Percentiles rank a stretch among this genome's conserved stretches.
These are phyloP conservation scores for Wickerhamiella dianesei DNA, from an alignment of 805 yeast species.

Conservation along the genomic window DNA sequence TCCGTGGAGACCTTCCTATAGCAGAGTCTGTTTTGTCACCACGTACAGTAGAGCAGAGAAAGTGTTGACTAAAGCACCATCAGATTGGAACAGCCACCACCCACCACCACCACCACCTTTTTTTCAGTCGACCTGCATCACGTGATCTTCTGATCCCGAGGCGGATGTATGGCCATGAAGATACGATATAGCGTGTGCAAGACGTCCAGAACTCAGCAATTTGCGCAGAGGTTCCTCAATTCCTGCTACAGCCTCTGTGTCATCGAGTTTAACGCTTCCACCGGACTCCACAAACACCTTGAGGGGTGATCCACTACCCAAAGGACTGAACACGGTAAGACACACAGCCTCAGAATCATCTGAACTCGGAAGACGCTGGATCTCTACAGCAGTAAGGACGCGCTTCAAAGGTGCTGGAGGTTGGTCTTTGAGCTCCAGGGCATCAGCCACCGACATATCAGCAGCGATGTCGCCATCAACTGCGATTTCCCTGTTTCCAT, in stretches of 20 bases:
- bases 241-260: neutral
- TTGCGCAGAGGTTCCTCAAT: neutral
- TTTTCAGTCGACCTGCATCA: neutral
- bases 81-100: no score
- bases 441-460: conserved; percentile 20
- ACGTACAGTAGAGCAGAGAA: neutral
- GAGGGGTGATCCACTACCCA: neutral
- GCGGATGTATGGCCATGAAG: neutral
- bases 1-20: conserved; percentile 1
- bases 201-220: neutral
- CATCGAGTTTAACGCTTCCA: neutral
- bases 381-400: conserved; percentile 6
- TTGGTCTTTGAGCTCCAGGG: conserved; percentile 7
- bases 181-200: neutral
- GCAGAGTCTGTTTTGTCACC: neutral
- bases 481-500: neutral
- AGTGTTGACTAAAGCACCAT: neutral
- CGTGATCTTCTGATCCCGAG: no score
- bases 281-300: neutral
- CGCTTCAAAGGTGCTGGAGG: conserved; percentile 3
- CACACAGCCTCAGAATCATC: neutral
- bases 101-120: no score
- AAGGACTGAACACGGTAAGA: neutral
- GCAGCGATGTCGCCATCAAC: conserved; percentile 8
- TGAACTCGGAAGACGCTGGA: neutral